Evolutionary conservation across 2,329 filamentous ascomycete genomes (phyloP), one percentile per base, ranked within the genome.

Genomic region (Sclerotiophoma versabilis): DNA sequence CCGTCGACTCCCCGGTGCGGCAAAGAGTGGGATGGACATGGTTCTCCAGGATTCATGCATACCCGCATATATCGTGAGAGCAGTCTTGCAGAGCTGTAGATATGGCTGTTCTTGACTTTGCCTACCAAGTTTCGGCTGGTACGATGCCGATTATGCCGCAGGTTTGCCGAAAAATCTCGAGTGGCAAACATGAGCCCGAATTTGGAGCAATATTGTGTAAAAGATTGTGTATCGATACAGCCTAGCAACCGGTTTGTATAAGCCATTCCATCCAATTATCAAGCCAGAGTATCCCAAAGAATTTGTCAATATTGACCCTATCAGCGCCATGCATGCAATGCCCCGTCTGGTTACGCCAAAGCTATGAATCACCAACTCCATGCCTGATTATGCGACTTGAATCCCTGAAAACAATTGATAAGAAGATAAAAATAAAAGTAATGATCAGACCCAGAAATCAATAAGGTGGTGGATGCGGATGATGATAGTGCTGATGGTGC

Each of bases 1-100:
- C 51, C 51, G 51, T 39, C 23, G 44, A 14, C 26, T 36, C 51
- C 51, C 51, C 51, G 44, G 39, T 45, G 23, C 51, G 51, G 51
- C 51, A 54, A 45, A 48, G 12, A 48, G 51, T 39, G 38, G 51
- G 33, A 37, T 44, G 7, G 23, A n/a, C 47, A 43, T 43, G 47
- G 47, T 49, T 49, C 47, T 49, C 47, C 47, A 49, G 37, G 27
- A 34, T 15, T 12, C 6, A 23, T 29, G 23, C 26, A 17, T 23
- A 5, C 11, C 33, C 14, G 34, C 34, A 25, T 23, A 22, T 14
- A 10, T 15, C 20, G 10, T 27, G 11, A 12, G 4, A 22, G 12
- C 23, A 37, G 4, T 12, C 12, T 2, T 2, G 22, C 9, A 32
- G 17, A 1, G 2, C 26, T 29, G 5, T 4, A 30, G 14, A 19